Conservation (phyloP, 1,139 yeast species). For the Debaryomyces nepalensis region DNA sequence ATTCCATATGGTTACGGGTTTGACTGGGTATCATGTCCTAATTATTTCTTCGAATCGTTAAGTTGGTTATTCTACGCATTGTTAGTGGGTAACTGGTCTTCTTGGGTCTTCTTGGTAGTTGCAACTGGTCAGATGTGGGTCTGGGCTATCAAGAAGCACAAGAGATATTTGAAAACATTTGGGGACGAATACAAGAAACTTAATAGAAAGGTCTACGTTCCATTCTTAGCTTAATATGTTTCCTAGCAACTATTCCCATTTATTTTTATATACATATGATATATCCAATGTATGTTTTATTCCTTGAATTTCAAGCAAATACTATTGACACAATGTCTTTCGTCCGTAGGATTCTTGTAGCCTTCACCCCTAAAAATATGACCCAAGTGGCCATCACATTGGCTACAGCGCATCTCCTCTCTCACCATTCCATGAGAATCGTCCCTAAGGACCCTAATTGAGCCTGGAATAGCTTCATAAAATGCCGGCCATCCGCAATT, state of each 20-base stretch:
- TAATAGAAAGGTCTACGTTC: slow-evolving; percentile 68
- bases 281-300: slow-evolving; percentile 14
- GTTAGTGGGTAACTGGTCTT: slow-evolving; percentile 77
- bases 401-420: slow-evolving; percentile 83
- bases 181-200: slow-evolving; percentile 75
- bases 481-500: slow-evolving; percentile 99
- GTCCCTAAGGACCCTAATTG: slow-evolving; percentile 68
- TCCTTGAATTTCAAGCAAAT: slow-evolving; percentile 67
- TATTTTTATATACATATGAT: slow-evolving; percentile 2
- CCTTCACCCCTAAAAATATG: slow-evolving; percentile 97
- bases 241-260: not conserved
- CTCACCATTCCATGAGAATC: slow-evolving; percentile 72
- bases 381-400: slow-evolving; percentile 95
- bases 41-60: slow-evolving; percentile 84
- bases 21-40: slow-evolving; percentile 65
- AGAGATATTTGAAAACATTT: slow-evolving; percentile 67
- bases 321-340: slow-evolving; percentile 93
- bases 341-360: slow-evolving; percentile 84
- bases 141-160: slow-evolving; percentile 80
- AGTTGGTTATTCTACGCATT: slow-evolving; percentile 74
- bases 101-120: slow-evolving; percentile 69
- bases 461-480: slow-evolving; percentile 84
- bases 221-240: slow-evolving; percentile 30
- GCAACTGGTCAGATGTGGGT: slow-evolving; percentile 78
- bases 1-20: slow-evolving; percentile 50